Base-by-base conservation (phyloP, 2,329 filamentous ascomycete species). In the Apiospora rasikravindrae region DNA sequence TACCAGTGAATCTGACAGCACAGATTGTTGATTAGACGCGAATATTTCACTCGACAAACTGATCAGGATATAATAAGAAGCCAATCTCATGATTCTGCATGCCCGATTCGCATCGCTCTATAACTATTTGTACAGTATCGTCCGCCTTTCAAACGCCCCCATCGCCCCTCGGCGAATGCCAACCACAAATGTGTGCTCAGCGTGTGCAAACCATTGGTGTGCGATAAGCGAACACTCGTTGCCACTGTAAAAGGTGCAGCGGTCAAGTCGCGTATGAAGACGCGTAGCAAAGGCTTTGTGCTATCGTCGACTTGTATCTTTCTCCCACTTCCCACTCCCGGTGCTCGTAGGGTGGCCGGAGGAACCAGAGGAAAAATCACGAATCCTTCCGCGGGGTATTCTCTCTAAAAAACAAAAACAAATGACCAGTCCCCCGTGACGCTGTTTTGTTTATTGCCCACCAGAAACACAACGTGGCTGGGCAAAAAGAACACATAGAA, bases 371-470 rank as follows among this genome's bases (percentile, higher is more conserved):
- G 70, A n/a, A 51, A 69, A 67, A 69, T 70, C 44, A 70, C 72
- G 71, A 67, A 42, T 70, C 69, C 72, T 69, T 69, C 75, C 75
- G 75, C 73, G 73, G 75, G 73, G 69, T 61, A 68, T 71, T 71
- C 72, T 73, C 40, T 44, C 66, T 68, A 45, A n/a, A 45, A 67
- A 44, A 44, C 40, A 42, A 42, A 42, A 37, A 26, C 66, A 67
- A 42, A 67, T 67, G 40, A 47, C 66, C 66, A 14, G 45, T 68
- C 66, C 40, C 26, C 66, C 42, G n/a, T 47, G 19, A 22, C 40
- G 57, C 29, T 61, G 29, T 61, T 61, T 61, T 37, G 53, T 19
- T 19, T 37, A 13, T 33, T 61, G 29, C 53, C 53, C 29, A 37
- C 29, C 53, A 61, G 53, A 61, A 37, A 37, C 49, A 13, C 49